phyloP scores from a whole-genome alignment of 108 stramenopile genomes.

The Craspedostauros australis region DNA sequence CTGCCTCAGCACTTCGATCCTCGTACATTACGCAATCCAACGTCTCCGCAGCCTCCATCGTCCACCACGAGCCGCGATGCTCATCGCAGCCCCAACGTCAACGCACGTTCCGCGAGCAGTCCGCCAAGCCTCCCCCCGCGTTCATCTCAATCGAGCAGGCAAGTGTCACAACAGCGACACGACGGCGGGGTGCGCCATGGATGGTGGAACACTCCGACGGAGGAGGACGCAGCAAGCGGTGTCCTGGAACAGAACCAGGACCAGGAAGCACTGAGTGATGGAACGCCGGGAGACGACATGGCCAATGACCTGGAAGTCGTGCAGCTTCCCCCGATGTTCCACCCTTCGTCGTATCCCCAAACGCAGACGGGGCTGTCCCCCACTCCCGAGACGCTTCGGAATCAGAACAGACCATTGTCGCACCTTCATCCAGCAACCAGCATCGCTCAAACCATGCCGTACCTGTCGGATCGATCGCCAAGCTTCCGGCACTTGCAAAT shows the following conservation, averaged over 20 bases:
- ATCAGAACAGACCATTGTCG: slow-evolving; percentile 61
- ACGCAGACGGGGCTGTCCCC: slow-evolving; percentile 63
- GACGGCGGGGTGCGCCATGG: slow-evolving; percentile 21
- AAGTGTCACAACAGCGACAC: not conserved
- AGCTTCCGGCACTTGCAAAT: slow-evolving; percentile 77
- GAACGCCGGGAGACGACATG: too few relatives aligned
- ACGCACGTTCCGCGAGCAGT: not conserved
- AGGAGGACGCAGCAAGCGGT: not conserved
- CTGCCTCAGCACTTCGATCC: too few relatives aligned
- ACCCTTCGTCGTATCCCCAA: slow-evolving; percentile 41
- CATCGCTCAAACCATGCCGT: slow-evolving; percentile 59
- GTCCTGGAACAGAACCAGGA: not conserved
- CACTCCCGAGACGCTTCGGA: slow-evolving; percentile 40
- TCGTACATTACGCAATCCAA: not conserved
- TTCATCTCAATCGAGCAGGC: not conserved
- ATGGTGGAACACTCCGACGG: slow-evolving; percentile 23
- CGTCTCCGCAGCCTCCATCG: not conserved
- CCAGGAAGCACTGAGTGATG: too few relatives aligned
- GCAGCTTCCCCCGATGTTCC: slow-evolving; percentile 35
- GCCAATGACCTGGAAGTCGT: slow-evolving; percentile 1
- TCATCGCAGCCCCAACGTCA: not conserved
- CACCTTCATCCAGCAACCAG: slow-evolving; percentile 72
- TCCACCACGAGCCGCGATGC: too few relatives aligned
- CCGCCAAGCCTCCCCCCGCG: not conserved
- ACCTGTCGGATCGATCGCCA: slow-evolving; percentile 80